Evolutionary conservation across 2,329 filamentous ascomycete species (phyloP).

Genomic region (Talaromyces sp.): DNA sequence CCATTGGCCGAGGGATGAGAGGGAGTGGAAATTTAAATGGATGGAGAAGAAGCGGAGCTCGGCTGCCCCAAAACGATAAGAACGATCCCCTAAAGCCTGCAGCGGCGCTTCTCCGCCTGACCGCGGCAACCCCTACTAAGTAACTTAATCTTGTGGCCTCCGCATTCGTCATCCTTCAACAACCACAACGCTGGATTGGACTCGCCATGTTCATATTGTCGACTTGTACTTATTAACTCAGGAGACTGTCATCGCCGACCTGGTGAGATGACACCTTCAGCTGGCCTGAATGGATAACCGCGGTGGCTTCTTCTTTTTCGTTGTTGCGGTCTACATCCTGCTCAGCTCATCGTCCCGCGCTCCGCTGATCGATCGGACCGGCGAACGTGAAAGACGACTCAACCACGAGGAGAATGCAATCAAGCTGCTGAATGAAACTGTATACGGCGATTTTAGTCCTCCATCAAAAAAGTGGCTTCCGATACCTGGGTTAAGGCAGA

Average conservation of each 20-base stretch:
- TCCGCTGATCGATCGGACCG: slow-evolving; percentile 39
- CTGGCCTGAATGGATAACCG: slow-evolving; percentile 45
- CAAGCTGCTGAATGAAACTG: slow-evolving; percentile 48
- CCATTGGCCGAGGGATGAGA: not conserved
- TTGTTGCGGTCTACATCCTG: slow-evolving; percentile 54
- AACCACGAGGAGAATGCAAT: slow-evolving; percentile 51
- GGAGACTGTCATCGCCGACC: not conserved
- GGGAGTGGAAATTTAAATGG: not conserved
- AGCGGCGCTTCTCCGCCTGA: not conserved
- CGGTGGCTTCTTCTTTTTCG: slow-evolving; percentile 48
- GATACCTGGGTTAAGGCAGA: slow-evolving; percentile 70
- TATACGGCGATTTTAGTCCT: slow-evolving; percentile 52
- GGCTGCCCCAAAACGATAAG: slow-evolving; percentile 4
- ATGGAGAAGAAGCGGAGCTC: slow-evolving; percentile 10
- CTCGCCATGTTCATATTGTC: not conserved
- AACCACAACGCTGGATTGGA: not conserved
- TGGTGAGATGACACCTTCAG: slow-evolving; percentile 13
- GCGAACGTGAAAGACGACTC: slow-evolving; percentile 49
- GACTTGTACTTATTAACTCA: not conserved
- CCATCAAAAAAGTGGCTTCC: slow-evolving; percentile 56
- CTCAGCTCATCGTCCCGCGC: slow-evolving; percentile 48
- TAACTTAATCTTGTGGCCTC: not conserved
- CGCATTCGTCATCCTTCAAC: slow-evolving; percentile 6
- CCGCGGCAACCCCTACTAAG: not conserved
- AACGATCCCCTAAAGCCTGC: not conserved